Conservation (phyloP, 75 land plant species). For the Selaginella moellendorffii region DNA sequence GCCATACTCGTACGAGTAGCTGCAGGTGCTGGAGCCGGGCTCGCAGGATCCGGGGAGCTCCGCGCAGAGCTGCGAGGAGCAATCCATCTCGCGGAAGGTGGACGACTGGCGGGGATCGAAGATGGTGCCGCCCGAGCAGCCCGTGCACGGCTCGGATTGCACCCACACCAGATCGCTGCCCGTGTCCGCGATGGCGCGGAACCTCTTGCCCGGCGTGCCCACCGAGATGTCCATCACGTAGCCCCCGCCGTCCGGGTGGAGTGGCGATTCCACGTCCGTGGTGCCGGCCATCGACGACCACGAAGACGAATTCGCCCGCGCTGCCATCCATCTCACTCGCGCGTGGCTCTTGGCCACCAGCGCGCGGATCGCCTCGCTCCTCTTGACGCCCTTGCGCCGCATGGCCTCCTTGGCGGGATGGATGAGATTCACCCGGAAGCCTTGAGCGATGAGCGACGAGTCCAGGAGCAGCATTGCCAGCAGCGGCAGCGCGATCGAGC, state of each 20-base stretch:
- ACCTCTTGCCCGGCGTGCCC: conserved; percentile 44
- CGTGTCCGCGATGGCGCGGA: conserved; percentile 41
- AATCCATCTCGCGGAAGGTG: conserved; percentile 6
- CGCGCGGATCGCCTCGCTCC: neutral
- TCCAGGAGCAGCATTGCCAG: no score
- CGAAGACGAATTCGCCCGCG: no score
- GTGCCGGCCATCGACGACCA: neutral
- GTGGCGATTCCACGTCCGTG: neutral
- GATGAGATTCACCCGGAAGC: neutral
- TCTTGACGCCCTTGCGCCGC: neutral
- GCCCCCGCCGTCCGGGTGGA: conserved; percentile 17
- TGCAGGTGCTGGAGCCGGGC: neutral
- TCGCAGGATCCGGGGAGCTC: neutral
- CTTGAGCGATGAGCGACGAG: no score
- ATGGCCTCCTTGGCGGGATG: neutral
- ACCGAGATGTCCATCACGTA: conserved; percentile 39
- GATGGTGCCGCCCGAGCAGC: neutral
- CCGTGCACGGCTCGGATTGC: conserved; percentile 24
- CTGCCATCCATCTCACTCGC: neutral
- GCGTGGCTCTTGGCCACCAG: neutral
- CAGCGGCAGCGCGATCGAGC: no score
- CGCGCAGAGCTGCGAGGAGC: neutral
- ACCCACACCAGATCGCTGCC: conserved; percentile 70
- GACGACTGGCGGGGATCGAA: conserved; percentile 17
- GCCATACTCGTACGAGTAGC: neutral